Percentiles rank a stretch among this genome's conserved stretches.
phyloP scores from a whole-genome alignment of 805 yeast genomes.

The Kurtzmaniella cleridarum region DNA sequence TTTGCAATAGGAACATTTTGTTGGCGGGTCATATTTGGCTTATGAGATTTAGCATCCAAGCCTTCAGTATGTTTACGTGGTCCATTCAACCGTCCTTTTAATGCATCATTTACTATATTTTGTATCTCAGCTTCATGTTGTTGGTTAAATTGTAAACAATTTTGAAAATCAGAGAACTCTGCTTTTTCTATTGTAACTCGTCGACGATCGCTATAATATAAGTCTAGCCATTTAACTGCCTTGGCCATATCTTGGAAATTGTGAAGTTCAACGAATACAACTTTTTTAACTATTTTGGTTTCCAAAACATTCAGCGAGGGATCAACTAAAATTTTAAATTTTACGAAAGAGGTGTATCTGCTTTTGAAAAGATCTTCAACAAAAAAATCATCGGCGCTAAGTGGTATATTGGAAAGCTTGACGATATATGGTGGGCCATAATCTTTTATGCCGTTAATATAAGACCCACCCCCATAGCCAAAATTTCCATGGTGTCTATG shows the following conservation, averaged over 20 bases:
- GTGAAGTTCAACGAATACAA: slow-evolving; percentile 59
- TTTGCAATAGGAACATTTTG: neutral
- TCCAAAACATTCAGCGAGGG: slow-evolving; percentile 34
- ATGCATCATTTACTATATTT: slow-evolving; percentile 26
- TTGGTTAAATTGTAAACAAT: slow-evolving; percentile 34
- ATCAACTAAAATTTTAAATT: slow-evolving; percentile 59
- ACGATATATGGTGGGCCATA: slow-evolving; percentile 59
- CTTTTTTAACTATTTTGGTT: slow-evolving; percentile 40
- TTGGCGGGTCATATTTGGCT: no score
- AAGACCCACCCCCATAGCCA: slow-evolving; percentile 7
- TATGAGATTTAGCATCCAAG: no score
- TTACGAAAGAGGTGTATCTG: slow-evolving; percentile 51
- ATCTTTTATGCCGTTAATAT: slow-evolving; percentile 9
- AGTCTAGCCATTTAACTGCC: slow-evolving; percentile 59
- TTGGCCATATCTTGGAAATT: slow-evolving; percentile 48
- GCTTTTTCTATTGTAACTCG: slow-evolving; percentile 36
- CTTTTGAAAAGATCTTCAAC: slow-evolving; percentile 59
- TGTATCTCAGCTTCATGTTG: slow-evolving; percentile 26
- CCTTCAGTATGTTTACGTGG: no score
- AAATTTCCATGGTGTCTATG: neutral
- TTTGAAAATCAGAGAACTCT: slow-evolving; percentile 35
- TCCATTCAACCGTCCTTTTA: slow-evolving; percentile 12
- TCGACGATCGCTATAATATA: slow-evolving; percentile 41
- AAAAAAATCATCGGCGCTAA: slow-evolving; percentile 44
- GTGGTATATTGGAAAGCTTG: slow-evolving; percentile 57